phyloP scores from a whole-genome alignment of 2,329 filamentous ascomycete genomes.

The Aureobasidium pullulans region DNA sequence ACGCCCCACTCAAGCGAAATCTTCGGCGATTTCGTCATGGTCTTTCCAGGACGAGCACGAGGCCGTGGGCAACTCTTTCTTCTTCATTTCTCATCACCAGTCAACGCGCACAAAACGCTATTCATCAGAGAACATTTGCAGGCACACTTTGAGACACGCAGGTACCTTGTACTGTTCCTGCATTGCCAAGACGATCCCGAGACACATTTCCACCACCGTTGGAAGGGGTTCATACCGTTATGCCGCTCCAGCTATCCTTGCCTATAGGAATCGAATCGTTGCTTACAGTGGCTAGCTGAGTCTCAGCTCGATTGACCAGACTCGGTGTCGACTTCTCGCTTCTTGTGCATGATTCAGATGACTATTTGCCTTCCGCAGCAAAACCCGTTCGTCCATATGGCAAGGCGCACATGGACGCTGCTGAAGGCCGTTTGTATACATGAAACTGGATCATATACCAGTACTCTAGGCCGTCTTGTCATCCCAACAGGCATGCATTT shows the following conservation, averaged over 20 bases:
- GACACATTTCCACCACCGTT: conserved; percentile 5
- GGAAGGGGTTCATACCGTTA: background rate
- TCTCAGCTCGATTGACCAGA: background rate
- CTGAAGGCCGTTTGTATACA: background rate
- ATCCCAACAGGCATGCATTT: background rate
- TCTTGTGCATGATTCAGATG: background rate
- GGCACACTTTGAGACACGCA: too few relatives aligned
- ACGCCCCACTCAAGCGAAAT: too few relatives aligned
- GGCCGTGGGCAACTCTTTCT: too few relatives aligned
- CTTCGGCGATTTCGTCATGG: too few relatives aligned
- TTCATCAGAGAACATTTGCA: too few relatives aligned
- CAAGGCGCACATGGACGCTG: background rate
- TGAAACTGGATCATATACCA: background rate
- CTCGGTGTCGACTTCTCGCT: background rate
- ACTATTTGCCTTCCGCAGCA: background rate
- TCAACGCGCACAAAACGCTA: too few relatives aligned
- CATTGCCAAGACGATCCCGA: background rate
- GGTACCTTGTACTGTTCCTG: background rate
- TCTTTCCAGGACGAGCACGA: too few relatives aligned
- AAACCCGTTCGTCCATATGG: background rate
- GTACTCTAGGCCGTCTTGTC: background rate
- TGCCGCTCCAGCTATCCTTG: background rate
- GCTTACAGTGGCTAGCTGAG: background rate
- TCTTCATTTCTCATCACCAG: too few relatives aligned
- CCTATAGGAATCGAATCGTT: background rate